Base-by-base conservation (phyloP, 331 rosid genomes). In the Cucumis variabilis region DNA sequence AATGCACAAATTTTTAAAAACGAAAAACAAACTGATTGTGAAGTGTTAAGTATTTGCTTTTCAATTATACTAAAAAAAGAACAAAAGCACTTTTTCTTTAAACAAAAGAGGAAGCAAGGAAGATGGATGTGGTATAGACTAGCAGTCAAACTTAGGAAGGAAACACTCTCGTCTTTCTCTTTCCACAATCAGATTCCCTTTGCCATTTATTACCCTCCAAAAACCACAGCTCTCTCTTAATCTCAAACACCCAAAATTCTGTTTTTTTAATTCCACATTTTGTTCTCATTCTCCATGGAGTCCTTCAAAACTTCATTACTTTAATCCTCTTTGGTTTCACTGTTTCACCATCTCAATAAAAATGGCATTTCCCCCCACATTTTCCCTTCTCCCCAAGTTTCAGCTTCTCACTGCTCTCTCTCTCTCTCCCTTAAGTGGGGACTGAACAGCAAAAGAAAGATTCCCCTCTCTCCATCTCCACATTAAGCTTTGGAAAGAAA, bases 391-490 rank as follows among this genome's bases (percentile, higher is more conserved):
- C 85, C 71, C 85, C 85, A 58, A 60, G 72, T 82, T 82, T 62
- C 85, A 33, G 24, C 33, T 82, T 82, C 51, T 58, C 19, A 30
- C 27, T 55, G 44, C 48, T 25, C 41, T 20, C 37, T n/a, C 82
- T 44, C 48, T 44, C 48, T 46, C 19, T 74, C 28, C 44, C 30
- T 16, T 53, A 58, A 5, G 84, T 60, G 85, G 71, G 85, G 85
- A 60, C 84, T 79, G 84, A 53, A 53, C 48, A 4, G 55, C 4
- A 9, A 12, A 1, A 37, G 37, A 82, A 82, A 82, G 73, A 65
- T 82, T 82, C 86, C 72, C n/a, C 53, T 21, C 85, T 53, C 72
- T 60, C 74, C 70, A 82, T 46, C 37, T 79, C 15, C 68, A 53
- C 48, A 53, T 25, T 55, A 27, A 7, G 69, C 28, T 60, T 80